Evolutionary conservation across 768 basidiomycete genomes (phyloP).

Genomic region (Leucocoprinus sp.): DNA sequence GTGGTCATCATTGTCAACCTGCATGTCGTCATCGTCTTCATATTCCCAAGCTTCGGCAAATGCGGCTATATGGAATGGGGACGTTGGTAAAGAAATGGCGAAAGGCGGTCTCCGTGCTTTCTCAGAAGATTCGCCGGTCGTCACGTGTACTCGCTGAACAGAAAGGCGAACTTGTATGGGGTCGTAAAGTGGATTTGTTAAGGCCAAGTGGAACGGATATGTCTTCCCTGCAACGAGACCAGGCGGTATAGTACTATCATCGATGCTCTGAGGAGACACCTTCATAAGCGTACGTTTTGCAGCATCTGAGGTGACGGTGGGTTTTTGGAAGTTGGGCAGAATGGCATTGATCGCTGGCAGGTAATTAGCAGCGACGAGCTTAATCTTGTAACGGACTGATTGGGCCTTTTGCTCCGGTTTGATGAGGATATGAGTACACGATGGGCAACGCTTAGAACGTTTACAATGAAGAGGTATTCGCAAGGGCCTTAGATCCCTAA

Average conservation of each 20-base stretch:
- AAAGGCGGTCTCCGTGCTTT: constrained; percentile 67
- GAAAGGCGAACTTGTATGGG: constrained; percentile 88
- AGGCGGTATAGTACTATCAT: constrained; percentile 25
- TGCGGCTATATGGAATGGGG: constrained; percentile 75
- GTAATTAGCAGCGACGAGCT: constrained; percentile 92
- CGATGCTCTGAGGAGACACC: constrained; percentile 31
- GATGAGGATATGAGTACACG: constrained; percentile 92
- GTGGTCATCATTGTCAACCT: constrained; percentile 40
- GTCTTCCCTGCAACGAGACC: constrained; percentile 68
- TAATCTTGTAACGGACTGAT: constrained; percentile 93
- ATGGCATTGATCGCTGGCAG: constrained; percentile 76
- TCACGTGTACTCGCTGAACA: constrained; percentile 58
- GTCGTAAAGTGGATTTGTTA: constrained; percentile 95
- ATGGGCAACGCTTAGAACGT: constrained; percentile 90
- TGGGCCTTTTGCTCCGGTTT: constrained; percentile 98
- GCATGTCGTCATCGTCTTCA: constrained; percentile 93
- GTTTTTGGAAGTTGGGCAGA: constrained; percentile 49
- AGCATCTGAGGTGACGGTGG: constrained; percentile 27
- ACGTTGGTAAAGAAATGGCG: constrained; percentile 70
- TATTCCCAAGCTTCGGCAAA: constrained; percentile 98
- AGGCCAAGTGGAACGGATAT: constrained; percentile 82
- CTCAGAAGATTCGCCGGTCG: constrained; percentile 36
- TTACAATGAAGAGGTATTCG: constrained; percentile 92
- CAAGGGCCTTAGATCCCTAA: constrained; percentile 75
- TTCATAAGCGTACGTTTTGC: constrained; percentile 34